Evolutionary conservation across 2,329 filamentous ascomycete genomes (phyloP).

Genomic region (Epichloe uncinata): DNA sequence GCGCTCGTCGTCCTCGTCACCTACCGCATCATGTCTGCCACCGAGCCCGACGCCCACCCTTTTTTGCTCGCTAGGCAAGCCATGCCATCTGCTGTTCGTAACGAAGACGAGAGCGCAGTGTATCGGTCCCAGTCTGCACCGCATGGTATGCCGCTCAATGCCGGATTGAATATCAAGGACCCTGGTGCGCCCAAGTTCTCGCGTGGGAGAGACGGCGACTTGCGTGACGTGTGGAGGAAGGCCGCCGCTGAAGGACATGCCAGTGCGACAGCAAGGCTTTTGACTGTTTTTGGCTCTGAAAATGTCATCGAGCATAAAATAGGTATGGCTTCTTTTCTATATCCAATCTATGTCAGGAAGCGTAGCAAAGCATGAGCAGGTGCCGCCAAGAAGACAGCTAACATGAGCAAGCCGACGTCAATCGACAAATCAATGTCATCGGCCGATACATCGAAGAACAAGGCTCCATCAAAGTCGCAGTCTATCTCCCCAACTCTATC

Average conservation of each 20-base stretch:
- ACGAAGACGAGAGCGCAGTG: conserved; percentile 71
- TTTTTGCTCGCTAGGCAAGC: conserved; percentile 87
- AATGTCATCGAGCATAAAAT: conserved; percentile 60
- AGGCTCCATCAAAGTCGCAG: conserved; percentile 62
- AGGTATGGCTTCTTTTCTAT: conserved; percentile 22
- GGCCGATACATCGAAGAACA: conserved; percentile 63
- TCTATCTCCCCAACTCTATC: conserved; percentile 87
- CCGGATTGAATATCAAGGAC: conserved; percentile 72
- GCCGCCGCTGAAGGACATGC: conserved; percentile 52
- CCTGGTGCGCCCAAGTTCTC: conserved; percentile 71
- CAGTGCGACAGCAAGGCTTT: conserved; percentile 56
- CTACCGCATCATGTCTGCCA: conserved; percentile 55
- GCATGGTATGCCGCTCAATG: conserved; percentile 68
- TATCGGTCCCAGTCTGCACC: conserved; percentile 78
- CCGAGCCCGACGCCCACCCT: conserved; percentile 84
- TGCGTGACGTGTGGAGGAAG: conserved; percentile 80
- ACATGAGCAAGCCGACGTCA: conserved; percentile 46
- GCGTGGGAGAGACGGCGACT: conserved; percentile 70
- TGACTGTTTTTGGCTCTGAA: conserved; percentile 67
- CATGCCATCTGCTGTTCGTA: conserved; percentile 61
- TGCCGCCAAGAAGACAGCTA: conserved; percentile 1
- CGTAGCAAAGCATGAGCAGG: background rate
- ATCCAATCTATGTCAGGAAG: background rate
- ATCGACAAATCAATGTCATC: conserved; percentile 75
- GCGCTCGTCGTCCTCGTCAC: conserved; percentile 53